Conservation (phyloP, 257 asterid species). For the Solanum ossicruentum region DNA sequence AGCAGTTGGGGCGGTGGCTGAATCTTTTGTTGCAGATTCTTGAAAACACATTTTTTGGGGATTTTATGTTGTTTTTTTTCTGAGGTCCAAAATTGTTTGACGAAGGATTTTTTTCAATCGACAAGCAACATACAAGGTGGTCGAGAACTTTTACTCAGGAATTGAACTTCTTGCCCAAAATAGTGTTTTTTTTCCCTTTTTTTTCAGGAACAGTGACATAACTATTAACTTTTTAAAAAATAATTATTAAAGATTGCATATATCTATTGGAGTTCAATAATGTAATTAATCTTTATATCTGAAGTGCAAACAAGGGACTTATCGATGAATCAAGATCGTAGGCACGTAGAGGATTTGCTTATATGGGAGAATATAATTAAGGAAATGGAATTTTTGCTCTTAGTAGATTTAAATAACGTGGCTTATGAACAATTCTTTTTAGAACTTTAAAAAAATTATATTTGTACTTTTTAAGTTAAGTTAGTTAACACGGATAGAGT, state of each 20-base stretch:
- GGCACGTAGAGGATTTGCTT: no score
- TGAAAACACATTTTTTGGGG: not conserved
- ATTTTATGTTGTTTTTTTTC: not conserved
- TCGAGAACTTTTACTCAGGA: not conserved
- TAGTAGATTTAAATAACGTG: not conserved
- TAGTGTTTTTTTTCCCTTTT: not conserved
- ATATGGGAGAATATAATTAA: not conserved
- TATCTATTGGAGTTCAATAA: no score
- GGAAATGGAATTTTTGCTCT: not conserved
- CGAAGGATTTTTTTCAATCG: not conserved
- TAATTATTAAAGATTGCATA: no score
- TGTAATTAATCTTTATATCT: no score
- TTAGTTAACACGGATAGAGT: not conserved
- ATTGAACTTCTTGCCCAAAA: not conserved
- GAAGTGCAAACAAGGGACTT: no score
- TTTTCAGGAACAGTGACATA: not conserved
- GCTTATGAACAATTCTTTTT: no score
- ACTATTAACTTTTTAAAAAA: no score
- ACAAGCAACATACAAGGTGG: not conserved
- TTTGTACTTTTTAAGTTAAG: not conserved
- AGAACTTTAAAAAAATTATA: not conserved
- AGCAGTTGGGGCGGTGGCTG: not conserved
- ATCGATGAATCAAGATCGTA: no score
- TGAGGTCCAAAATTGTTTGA: slow-evolving; percentile 11
- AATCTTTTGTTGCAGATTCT: not conserved